These are phyloP conservation scores for Fraxinus sp. DNA, from an alignment of 305 asterid genomes.

Conservation along the genomic window DNA sequence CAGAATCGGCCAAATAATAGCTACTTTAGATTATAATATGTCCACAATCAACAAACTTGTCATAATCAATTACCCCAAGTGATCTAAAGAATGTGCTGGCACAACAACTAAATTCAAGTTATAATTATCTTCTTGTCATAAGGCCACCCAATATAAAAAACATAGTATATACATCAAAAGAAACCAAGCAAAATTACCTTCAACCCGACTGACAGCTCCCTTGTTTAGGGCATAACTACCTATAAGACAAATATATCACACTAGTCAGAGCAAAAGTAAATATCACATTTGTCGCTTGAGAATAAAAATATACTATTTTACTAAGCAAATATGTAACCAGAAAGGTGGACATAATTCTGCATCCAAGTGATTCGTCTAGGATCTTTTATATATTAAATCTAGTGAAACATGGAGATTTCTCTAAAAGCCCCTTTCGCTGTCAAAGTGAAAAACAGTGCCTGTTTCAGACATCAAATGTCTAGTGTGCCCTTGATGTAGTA, in stretches of 20 bases:
- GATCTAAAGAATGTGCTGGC: not conserved
- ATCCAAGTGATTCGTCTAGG: not conserved
- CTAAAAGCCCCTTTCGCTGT: not conserved
- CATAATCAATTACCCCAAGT: not conserved
- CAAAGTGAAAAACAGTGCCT: not conserved
- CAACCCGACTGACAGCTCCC: slow-evolving; percentile 32
- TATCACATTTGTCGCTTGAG: not conserved
- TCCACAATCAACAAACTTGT: not conserved
- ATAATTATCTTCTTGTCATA: not conserved
- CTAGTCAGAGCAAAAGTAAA: slow-evolving; percentile 9
- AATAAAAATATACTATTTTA: not conserved
- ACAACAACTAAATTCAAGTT: not conserved
- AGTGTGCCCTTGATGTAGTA: not conserved
- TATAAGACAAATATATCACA: slow-evolving; percentile 20
- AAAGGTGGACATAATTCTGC: not conserved
- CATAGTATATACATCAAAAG: not conserved
- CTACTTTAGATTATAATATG: not conserved
- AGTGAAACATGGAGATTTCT: not conserved
- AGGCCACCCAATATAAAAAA: not conserved
- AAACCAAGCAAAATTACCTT: slow-evolving; percentile 31
- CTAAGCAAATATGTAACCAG: not conserved
- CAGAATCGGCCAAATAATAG: not conserved
- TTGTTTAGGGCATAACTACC: slow-evolving; percentile 28
- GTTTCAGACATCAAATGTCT: not conserved
- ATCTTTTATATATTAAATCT: not conserved